Base-by-base conservation (phyloP, 306 rosid species). In the Crotalaria pallida region DNA sequence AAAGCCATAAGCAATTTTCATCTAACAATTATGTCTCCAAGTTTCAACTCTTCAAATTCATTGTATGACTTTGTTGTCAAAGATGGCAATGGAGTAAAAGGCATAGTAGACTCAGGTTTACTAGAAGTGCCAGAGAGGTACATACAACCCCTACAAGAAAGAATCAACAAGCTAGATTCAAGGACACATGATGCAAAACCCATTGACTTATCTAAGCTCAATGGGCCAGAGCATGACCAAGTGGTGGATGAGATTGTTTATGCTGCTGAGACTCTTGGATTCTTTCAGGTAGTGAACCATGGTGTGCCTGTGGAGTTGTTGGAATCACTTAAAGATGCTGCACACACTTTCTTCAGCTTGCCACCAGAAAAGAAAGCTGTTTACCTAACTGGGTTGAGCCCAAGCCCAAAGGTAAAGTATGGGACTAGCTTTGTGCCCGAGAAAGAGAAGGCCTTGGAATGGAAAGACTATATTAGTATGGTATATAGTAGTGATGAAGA, bases 371-470 rank as follows among this genome's bases (percentile, higher is more conserved):
- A 81, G 72, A 87, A 85, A 65, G 83, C 77, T 27, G 62, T 64
- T 29, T 83, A 53, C 19, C 23, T 36, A 23, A 26, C 60, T 50
- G 85, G 88, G 5, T 73, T 61, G 65, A 79, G 86, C 29, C 84
- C 83, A 1, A 72, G 83, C 69, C 71, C 80, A 0, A 29, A 17
- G 23, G 77, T 89, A 12, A 87, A 74, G 67, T 85, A 83, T 21
- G 87, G 83, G 1, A 89, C 89, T 2, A 89, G 90, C 81, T 89
- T 89, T 71, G 88, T 34, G 19, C 96, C 96, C 4, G 88, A 88
- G 82, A 84, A 78, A 44, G 96, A 88, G 70, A 77, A 67, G 50
- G 82, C 86, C 0, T 71, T 88, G 82, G 89, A 86, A 58, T 88
- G 92, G 92, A 88, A 81, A 74, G 91, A 86, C 36, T 82, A 84